phyloP scores from a whole-genome alignment of 495 filamentous ascomycete genomes.

The Talaromyces thailandensis region DNA sequence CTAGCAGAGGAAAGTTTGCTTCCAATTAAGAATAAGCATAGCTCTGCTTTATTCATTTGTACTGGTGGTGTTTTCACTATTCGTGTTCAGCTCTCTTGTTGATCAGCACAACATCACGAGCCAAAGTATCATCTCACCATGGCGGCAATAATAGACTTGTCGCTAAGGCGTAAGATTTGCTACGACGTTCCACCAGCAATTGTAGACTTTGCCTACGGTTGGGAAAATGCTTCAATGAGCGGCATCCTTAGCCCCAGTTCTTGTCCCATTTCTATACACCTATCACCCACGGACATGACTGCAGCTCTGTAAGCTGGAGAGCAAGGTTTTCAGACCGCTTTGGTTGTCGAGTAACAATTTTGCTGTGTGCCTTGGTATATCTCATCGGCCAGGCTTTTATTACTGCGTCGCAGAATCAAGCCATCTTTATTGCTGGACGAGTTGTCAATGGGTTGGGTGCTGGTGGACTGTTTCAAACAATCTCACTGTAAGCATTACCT shows the following conservation, averaged over 20 bases:
- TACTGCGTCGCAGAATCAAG: slow-evolving; percentile 10
- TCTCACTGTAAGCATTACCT: no score
- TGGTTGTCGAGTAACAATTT: slow-evolving; percentile 14
- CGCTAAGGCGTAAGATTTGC: neutral
- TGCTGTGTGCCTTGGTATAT: slow-evolving; percentile 10
- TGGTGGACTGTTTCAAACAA: slow-evolving; percentile 1
- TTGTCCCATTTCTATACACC: neutral
- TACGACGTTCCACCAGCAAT: neutral
- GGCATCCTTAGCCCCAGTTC: neutral
- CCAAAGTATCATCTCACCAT: neutral
- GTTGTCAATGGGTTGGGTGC: slow-evolving; percentile 13
- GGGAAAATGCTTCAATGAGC: no score
- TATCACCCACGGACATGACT: neutral
- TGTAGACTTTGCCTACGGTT: neutral
- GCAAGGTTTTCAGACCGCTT: slow-evolving; percentile 8
- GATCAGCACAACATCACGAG: no score
- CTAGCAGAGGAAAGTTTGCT: no score
- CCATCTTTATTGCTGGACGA: slow-evolving; percentile 17
- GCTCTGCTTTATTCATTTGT: no score
- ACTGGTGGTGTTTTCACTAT: no score
- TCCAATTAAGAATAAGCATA: no score
- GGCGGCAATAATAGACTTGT: neutral
- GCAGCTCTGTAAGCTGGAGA: neutral
- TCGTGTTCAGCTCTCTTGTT: no score
- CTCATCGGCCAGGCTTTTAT: slow-evolving; percentile 14